These are phyloP conservation scores for Juncus inflexus DNA, from an alignment of 176 grass and related monocot species.

Conservation along the genomic window DNA sequence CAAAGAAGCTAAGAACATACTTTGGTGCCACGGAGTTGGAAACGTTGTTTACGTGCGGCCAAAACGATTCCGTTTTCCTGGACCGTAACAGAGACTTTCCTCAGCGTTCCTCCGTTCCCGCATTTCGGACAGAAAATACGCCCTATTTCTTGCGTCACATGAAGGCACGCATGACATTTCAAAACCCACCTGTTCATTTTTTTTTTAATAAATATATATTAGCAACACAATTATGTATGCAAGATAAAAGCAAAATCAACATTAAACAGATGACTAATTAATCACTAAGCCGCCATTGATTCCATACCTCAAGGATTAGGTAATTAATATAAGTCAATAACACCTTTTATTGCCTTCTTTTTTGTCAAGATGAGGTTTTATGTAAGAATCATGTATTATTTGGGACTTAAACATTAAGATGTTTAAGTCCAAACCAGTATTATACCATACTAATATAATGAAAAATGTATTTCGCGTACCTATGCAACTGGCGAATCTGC, in stretches of 20 bases:
- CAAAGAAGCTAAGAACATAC: conserved; percentile 21
- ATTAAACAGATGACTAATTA: too few species aligned
- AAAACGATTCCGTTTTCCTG: conserved; percentile 87
- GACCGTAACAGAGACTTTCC: conserved; percentile 90
- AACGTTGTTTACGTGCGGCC: conserved; percentile 69
- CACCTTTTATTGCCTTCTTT: too few species aligned
- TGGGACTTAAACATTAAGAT: too few species aligned
- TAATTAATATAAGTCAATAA: too few species aligned
- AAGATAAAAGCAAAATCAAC: too few species aligned
- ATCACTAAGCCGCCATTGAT: too few species aligned
- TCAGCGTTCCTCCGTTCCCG: conserved; percentile 90
- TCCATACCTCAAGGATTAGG: too few species aligned
- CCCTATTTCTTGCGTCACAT: conserved; percentile 94
- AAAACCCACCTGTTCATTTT: conserved; percentile 73
- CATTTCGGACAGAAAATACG: conserved; percentile 98
- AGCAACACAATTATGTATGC: background rate
- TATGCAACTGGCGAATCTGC: conserved; percentile 84
- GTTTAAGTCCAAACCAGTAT: too few species aligned
- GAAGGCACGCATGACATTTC: conserved; percentile 95
- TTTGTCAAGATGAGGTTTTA: too few species aligned
- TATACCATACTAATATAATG: too few species aligned
- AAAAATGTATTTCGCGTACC: conserved; percentile 35
- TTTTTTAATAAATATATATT: background rate
- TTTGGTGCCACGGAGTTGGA: conserved; percentile 93
- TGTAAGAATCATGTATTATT: too few species aligned